Base-by-base conservation (phyloP, 2,329 filamentous ascomycete genomes). In the Cadophora luteo-olivacea region DNA sequence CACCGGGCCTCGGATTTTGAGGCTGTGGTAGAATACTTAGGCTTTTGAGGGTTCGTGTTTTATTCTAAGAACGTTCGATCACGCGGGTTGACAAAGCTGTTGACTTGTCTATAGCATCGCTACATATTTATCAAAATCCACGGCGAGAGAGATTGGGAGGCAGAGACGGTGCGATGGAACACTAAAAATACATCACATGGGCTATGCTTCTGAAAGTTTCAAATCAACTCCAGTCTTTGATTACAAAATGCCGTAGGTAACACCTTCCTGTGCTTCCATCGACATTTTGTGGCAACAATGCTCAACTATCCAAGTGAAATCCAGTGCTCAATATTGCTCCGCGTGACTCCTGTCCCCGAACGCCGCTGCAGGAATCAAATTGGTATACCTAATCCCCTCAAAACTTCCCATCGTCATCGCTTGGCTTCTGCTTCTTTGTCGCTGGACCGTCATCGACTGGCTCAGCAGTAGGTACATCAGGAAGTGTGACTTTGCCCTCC, bases 391-490 rank as follows among this genome's bases (percentile, higher is more conserved):
- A 12, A 9, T 16, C 14, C 22, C 36, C 7, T 45, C 61, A 69
- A 29, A 45, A 51, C 25, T 73, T 69, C 51, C 72, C 67, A 33
- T 71, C 64, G 25, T 68, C 36, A 69, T 68, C 57, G 19, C 55
- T 51, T 19, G 77, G 74, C 69, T 77, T 80, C 67, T 77, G 77
- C 65, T 78, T 80, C 73, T 81, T 81, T 41, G 74, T 64, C 1
- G 70, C 70, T 69, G 78, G 78, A 32, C 76, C 77, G 36, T 70
- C 73, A 25, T 78, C 72, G 6, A 70, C 70, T 4, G 79, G 80
- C 16, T 81, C 80, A 4, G 73, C 70, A 9, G 73, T 76, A 57
- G 80, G 79, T 14, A 81, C 79, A 67, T 77, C 78, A n/a, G 80
- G 80, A 16, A 82, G 72, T 63, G 77, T 71, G 22, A 73, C 72